Conservation (phyloP, 164 flowering plant genomes). For the Hamamelis virginiana region DNA sequence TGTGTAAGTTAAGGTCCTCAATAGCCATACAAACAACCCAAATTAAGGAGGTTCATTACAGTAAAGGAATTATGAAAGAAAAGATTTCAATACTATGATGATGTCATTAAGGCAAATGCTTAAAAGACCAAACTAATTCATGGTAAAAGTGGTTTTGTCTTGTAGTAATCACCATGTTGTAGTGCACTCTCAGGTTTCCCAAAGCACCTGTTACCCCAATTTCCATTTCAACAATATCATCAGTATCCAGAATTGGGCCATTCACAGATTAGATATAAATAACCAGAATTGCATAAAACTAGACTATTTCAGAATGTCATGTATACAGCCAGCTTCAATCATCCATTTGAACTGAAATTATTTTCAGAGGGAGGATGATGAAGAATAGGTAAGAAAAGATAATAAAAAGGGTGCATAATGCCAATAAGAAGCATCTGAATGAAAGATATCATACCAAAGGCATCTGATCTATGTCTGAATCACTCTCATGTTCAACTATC, state of each 20-base stretch:
- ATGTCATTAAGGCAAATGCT: background rate
- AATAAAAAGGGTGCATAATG: conserved; percentile 2
- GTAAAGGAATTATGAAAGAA: background rate
- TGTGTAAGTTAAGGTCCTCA: background rate
- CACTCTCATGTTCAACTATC: conserved; percentile 96
- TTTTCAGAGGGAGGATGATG: background rate
- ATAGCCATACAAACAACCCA: background rate
- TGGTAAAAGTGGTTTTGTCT: background rate
- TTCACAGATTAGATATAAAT: background rate
- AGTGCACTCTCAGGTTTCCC: background rate
- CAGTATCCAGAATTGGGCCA: background rate
- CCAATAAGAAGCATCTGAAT: background rate
- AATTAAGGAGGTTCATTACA: background rate
- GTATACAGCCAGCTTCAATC: background rate
- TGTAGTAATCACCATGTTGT: background rate
- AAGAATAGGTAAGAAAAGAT: background rate
- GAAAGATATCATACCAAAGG: conserved; percentile 67
- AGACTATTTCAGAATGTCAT: background rate
- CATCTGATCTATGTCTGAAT: conserved; percentile 86
- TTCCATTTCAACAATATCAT: background rate
- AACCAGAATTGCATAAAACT: background rate
- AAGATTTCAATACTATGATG: background rate
- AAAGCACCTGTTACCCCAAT: background rate
- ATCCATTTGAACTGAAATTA: background rate
- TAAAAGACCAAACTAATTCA: background rate